A percentile compares a stretch with the other conserved stretches of the same genome.
These are phyloP conservation scores for Abortiporus biennis DNA, from an alignment of 1,284 basidiomycete species.

Conservation along the genomic window DNA sequence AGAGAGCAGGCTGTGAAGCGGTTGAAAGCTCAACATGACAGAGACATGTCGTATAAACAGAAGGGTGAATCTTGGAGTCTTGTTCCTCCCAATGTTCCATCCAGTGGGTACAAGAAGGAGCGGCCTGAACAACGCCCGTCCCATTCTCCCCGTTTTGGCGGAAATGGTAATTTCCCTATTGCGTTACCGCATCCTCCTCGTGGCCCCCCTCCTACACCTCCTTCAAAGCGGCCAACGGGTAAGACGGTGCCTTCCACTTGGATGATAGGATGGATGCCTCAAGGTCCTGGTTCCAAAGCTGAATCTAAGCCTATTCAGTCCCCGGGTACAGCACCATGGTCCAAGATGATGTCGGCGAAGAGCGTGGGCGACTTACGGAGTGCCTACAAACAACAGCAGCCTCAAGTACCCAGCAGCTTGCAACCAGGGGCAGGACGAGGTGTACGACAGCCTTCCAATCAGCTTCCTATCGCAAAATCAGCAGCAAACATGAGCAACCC, in stretches of 20 bases:
- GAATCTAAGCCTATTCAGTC: slow-evolving; percentile 13
- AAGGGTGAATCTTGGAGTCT: slow-evolving; percentile 37
- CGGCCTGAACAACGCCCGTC: slow-evolving; percentile 21
- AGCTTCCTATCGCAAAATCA: slow-evolving; percentile 13
- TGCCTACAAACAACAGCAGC: slow-evolving; percentile 26
- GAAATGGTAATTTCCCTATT: slow-evolving; percentile 14
- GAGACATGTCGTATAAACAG: too few relatives aligned
- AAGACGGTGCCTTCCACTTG: slow-evolving; percentile 38
- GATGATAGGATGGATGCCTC: slow-evolving; percentile 45
- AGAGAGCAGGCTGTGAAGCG: slow-evolving; percentile 10
- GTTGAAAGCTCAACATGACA: slow-evolving; percentile 10
- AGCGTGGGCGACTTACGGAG: slow-evolving; percentile 54
- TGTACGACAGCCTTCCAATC: slow-evolving; percentile 8
- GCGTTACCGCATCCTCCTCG: slow-evolving; percentile 33
- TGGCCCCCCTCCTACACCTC: slow-evolving; percentile 27
- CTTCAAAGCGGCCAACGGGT: slow-evolving; percentile 19
- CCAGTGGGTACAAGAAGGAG: slow-evolving; percentile 22
- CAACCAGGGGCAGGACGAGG: slow-evolving; percentile 25
- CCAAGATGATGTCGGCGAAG: slow-evolving; percentile 35
- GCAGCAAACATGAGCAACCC: slow-evolving; percentile 9
- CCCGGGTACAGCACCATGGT: slow-evolving; percentile 9
- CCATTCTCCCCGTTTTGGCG: slow-evolving; percentile 9
- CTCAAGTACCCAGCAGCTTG: slow-evolving; percentile 24
- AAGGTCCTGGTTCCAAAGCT: slow-evolving; percentile 12
- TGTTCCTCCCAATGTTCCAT: slow-evolving; percentile 28